Percentiles rank a stretch among this genome's conserved stretches.
Evolutionary conservation across 2,329 filamentous ascomycete species (phyloP).

Genomic region (Aspergillus piperis): DNA sequence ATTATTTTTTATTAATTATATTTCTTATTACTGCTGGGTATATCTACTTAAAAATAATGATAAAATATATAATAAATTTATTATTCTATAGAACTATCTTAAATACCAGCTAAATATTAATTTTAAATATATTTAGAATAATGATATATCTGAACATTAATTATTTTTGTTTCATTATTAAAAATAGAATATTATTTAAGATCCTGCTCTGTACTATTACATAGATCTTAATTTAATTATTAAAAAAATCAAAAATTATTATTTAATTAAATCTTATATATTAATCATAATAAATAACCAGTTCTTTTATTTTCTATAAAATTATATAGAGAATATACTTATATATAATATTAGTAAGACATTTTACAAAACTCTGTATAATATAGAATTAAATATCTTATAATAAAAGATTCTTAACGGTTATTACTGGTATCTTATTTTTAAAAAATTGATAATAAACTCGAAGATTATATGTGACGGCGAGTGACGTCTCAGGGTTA

Average conservation of each 20-base stretch:
- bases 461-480: no score
- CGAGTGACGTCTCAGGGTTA: no score
- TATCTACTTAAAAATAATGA: not conserved
- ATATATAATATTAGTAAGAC: not conserved
- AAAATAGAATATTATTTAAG: not conserved
- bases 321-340: slow-evolving; percentile 6
- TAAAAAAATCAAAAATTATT: no score
- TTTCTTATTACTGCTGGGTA: not conserved
- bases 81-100: not conserved
- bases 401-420: no score
- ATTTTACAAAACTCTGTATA: no score
- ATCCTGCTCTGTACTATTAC: not conserved
- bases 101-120: not conserved
- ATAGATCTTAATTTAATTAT: not conserved
- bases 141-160: not conserved
- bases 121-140: not conserved
- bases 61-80: not conserved
- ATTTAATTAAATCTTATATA: not conserved
- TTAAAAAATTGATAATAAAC: no score
- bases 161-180: not conserved
- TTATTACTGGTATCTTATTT: no score
- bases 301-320: not conserved
- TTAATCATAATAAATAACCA: not conserved
- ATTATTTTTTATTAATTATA: not conserved
- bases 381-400: no score